Evolutionary conservation across 768 basidiomycete species (phyloP), one percentile per base, ranked within the genome.

Genomic region (Dendrothele bispora): DNA sequence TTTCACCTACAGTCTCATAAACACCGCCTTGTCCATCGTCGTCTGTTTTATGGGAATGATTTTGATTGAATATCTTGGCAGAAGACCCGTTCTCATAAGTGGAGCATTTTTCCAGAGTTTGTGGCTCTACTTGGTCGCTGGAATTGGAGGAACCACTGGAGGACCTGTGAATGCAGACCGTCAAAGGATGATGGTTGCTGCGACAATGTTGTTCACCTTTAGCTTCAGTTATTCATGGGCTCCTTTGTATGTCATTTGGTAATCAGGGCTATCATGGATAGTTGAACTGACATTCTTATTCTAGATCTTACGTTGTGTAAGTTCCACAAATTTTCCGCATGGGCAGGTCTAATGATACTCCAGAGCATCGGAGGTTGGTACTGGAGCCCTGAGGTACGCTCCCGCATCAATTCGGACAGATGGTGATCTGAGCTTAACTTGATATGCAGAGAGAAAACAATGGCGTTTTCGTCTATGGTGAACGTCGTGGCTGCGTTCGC

Each of bases 31-130:
- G n/a, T 46, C 44, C 11, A 17, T 46, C n/a, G 34, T 36, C 14
- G 44, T 46, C 17, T 46, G 44, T 46, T 46, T 46, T 27, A 5
- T 37, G 12, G 44, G 44, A 20, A 46, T 46, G 44, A 18, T 46
- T 17, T 35, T 46, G 11, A 22, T 46, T 8, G 44, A 46, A 46
- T 46, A 46, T 27, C 38, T 46, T 46, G 44, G 44, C 20, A 22
- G 44, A 17, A 34, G 44, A 6, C 44, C 44, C 12, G 44, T 46
- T 26, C 21, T 46, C n/a, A 46, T 46, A n/a, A 24, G 44, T 4
- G 44, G 44, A 25, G 44, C 44, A 18, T 46, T 46, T 24, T 46
- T 46, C 25, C 44, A 46, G n/a, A 46, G 44, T 20, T 25, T 46
- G 22, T 46, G 14, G 11, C 35, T 46, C 22, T 46, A 46, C 35